These are phyloP conservation scores for Coemansia umbellata DNA, from an alignment of 192 early-diverging fungal species.

Conservation along the genomic window DNA sequence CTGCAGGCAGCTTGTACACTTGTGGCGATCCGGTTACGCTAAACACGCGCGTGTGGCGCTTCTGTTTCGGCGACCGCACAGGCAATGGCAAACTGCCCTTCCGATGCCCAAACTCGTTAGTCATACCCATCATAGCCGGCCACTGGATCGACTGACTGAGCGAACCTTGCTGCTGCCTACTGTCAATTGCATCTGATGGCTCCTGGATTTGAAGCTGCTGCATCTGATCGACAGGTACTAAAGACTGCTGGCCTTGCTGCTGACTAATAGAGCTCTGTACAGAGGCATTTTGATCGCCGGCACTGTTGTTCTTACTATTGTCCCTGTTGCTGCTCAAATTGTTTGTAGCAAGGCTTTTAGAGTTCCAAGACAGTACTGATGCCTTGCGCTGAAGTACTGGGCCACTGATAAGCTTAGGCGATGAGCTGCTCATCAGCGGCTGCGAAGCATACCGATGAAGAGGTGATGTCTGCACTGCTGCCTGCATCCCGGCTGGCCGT, in stretches of 20 bases:
- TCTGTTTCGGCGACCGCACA: not conserved
- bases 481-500: constrained; percentile 19
- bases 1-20: constrained; percentile 38
- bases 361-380: constrained; percentile 27
- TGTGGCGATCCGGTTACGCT: constrained; percentile 7
- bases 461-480: constrained; percentile 14
- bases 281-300: not conserved
- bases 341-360: constrained; percentile 3
- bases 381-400: constrained; percentile 26
- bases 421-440: constrained; percentile 29
- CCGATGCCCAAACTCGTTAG: constrained; percentile 44
- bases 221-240: not conserved
- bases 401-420: not conserved
- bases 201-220: constrained; percentile 8
- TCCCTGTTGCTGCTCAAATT: not conserved
- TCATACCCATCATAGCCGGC: constrained; percentile 43
- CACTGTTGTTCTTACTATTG: not conserved
- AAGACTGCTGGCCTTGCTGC: not conserved
- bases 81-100: constrained; percentile 2
- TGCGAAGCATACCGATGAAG: constrained; percentile 45
- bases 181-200: not conserved
- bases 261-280: not conserved
- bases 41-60: not conserved
- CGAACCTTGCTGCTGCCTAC: constrained; percentile 1
- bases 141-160: constrained; percentile 19